phyloP scores from a whole-genome alignment of 2,329 filamentous ascomycete species.

The Pseudogymnoascus sp. region DNA sequence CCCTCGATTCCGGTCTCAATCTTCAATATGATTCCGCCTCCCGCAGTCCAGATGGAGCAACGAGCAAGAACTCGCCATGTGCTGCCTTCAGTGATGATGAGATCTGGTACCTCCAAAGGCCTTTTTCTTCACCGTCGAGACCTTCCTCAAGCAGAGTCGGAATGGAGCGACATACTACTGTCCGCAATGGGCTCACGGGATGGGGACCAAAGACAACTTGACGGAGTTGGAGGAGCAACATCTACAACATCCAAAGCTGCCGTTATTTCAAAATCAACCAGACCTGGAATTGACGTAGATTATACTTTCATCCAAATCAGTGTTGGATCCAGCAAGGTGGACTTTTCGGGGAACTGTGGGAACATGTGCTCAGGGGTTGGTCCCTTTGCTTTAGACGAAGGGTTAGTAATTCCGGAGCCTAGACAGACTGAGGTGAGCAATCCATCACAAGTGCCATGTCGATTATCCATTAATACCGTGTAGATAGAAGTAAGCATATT shows the following conservation, averaged over 20 bases:
- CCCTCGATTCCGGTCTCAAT: too few relatives aligned
- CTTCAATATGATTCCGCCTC: too few relatives aligned
- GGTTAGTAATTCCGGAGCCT: too few relatives aligned
- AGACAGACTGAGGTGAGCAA: too few relatives aligned
- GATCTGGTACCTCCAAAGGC: constrained; percentile 54
- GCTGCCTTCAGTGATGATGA: constrained; percentile 41
- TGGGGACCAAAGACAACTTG: constrained; percentile 47
- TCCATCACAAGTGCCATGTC: too few relatives aligned
- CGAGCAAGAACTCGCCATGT: neutral
- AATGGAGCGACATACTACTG: constrained; percentile 46
- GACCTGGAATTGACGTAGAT: constrained; percentile 44
- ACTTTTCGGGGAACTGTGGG: constrained; percentile 26
- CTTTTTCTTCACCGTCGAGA: constrained; percentile 47
- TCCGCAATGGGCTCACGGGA: constrained; percentile 47
- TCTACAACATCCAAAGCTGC: constrained; percentile 55
- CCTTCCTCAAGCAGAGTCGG: constrained; percentile 37
- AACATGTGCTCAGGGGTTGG: too few relatives aligned
- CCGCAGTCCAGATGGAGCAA: too few relatives aligned
- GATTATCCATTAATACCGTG: too few relatives aligned
- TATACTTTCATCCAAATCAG: constrained; percentile 56
- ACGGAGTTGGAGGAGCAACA: constrained; percentile 53
- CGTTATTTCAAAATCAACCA: constrained; percentile 37
- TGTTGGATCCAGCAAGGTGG: constrained; percentile 44
- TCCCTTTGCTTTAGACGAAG: too few relatives aligned
- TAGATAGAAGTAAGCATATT: too few relatives aligned